phyloP scores from a whole-genome alignment of 345 rosid species.

The Euphorbia tirucalli region DNA sequence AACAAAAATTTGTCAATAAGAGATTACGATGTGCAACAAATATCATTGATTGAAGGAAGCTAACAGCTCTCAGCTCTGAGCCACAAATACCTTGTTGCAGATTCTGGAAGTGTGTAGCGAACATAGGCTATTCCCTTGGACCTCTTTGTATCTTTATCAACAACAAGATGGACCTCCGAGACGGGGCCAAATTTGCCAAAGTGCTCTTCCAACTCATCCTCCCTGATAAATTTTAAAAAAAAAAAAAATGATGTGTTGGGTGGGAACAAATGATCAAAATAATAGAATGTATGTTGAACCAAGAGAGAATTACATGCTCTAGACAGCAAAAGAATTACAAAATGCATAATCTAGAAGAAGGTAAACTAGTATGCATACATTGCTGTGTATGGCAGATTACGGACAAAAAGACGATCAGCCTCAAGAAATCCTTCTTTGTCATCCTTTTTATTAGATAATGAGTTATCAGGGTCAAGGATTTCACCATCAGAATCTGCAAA shows the following conservation, averaged over 20 bases:
- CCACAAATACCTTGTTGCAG: constrained; percentile 64
- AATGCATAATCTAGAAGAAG: not conserved
- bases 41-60: constrained; percentile 1
- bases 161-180: constrained; percentile 75
- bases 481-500: constrained; percentile 39
- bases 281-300: too few species aligned
- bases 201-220: constrained; percentile 81
- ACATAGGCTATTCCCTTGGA: constrained; percentile 88
- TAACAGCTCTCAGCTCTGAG: constrained; percentile 1
- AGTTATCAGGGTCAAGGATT: constrained; percentile 31
- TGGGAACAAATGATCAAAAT: too few species aligned
- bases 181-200: constrained; percentile 62
- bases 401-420: constrained; percentile 74
- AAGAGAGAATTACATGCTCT: too few species aligned
- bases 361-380: constrained; percentile 38
- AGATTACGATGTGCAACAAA: not conserved
- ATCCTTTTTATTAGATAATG: constrained; percentile 33
- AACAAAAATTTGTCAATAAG: not conserved
- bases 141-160: constrained; percentile 83
- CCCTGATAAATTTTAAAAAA: constrained; percentile 42
- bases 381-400: constrained; percentile 77
- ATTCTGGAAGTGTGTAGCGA: constrained; percentile 57
- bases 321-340: not conserved
- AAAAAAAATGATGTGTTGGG: not conserved
- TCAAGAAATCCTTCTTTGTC: constrained; percentile 40